Base-by-base conservation (phyloP, 345 rosid genomes). In the Gossypium australe region DNA sequence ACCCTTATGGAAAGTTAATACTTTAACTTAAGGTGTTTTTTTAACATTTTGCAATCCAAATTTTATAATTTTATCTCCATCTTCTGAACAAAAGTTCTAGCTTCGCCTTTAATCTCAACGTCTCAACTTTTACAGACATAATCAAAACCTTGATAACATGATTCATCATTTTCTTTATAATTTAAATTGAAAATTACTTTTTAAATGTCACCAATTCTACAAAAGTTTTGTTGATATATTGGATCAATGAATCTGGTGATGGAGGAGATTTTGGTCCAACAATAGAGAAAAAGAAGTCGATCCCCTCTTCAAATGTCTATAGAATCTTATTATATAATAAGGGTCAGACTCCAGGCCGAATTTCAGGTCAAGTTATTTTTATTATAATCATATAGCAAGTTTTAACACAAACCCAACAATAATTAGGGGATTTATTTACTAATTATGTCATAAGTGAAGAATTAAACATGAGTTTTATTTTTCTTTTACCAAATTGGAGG, bases 321-420 rank as follows among this genome's bases (percentile, higher is more conserved):
- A 29, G 38, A 29, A 29, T 29, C 38, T 29, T 29, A 29, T 29
- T 29, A 29, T 4, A 29, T 29, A 29, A 29, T 29, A 29, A 4
- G 0, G 5, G 38, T 29, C 0, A 0, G 1, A 4, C 38, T 6
- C 0, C 6, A 0, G 1, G 38, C 4, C 0, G 6, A 4, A 34
- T 6, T 3, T 3, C 6, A 0, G 1, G 38, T 34, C 0, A 5
- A 0, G 38, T 34, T 34, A 34, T 34, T 34, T 34, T 34, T 34
- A 34, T 34, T 34, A 4, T 34, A 34, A 34, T 34, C 1, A 34
- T 34, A 34, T 4, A 34, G 2, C 38, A 34, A 34, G 38, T 34
- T 2, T 18, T 2, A 56, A 56, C 25, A 56, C 13, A 56, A 20
- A 56, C 6, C 27, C 14, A 2, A 56, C 12, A 20, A 10, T 34